phyloP scores from a whole-genome alignment of 192 early-diverging fungal genomes.

The Diversispora epigaea region DNA sequence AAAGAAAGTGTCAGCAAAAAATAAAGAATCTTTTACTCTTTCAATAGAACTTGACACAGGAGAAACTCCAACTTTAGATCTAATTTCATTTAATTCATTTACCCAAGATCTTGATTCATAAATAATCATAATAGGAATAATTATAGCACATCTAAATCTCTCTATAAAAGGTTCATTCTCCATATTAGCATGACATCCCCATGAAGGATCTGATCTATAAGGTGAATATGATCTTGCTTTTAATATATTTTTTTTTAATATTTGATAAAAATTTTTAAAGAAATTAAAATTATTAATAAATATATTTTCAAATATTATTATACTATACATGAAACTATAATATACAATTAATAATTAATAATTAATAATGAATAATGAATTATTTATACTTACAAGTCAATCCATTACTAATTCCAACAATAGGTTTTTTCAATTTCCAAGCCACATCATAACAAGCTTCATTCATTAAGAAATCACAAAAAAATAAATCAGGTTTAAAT shows the following conservation, averaged over 20 bases:
- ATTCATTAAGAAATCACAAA: constrained; percentile 5
- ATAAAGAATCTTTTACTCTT: constrained; percentile 8
- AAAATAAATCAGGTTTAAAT: constrained; percentile 5
- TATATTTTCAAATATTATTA: not conserved
- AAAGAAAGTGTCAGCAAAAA: constrained; percentile 27
- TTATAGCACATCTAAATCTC: constrained; percentile 13
- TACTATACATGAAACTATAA: not conserved
- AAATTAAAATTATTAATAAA: not conserved
- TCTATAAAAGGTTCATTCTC: constrained; percentile 13
- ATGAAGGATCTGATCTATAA: constrained; percentile 14
- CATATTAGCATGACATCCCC: constrained; percentile 26
- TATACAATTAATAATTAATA: not conserved
- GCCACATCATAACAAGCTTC: constrained; percentile 16
- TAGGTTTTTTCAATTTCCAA: constrained; percentile 24
- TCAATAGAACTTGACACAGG: not conserved
- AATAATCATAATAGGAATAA: not conserved
- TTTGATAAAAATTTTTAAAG: not conserved
- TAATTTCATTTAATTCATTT: constrained; percentile 11
- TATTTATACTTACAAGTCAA: not conserved
- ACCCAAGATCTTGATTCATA: not conserved
- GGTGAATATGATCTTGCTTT: not conserved
- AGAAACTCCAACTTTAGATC: not conserved
- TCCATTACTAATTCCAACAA: not conserved
- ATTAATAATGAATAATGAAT: not conserved
- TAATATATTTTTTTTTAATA: not conserved